These are phyloP conservation scores for Bryum argenteum DNA, from an alignment of 225 moss, liverwort and hornwort species.

Conservation along the genomic window DNA sequence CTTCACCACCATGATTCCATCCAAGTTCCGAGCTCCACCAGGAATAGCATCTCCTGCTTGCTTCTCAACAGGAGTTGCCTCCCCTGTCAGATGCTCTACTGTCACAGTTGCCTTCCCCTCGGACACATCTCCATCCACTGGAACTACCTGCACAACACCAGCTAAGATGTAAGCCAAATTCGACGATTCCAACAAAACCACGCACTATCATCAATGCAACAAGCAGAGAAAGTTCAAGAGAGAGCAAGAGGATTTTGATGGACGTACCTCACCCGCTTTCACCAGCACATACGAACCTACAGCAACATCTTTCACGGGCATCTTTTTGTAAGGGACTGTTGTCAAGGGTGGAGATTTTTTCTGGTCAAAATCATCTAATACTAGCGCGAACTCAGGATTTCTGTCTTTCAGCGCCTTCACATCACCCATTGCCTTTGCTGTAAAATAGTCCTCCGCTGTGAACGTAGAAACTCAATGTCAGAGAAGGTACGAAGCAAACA, in stretches of 20 bases:
- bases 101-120: conserved; percentile 89
- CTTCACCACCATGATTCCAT: conserved; percentile 94
- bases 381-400: conserved; percentile 92
- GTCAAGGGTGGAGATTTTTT: conserved; percentile 66
- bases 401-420: conserved; percentile 92
- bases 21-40: conserved; percentile 93
- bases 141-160: conserved; percentile 71
- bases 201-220: conserved; percentile 14
- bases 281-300: conserved; percentile 88
- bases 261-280: conserved; percentile 93
- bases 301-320: conserved; percentile 67
- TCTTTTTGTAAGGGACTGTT: conserved; percentile 63
- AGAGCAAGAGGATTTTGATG: conserved; percentile 15
- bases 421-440: conserved; percentile 86
- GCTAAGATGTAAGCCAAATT: conserved; percentile 3
- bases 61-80: conserved; percentile 86
- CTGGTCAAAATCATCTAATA: conserved; percentile 82
- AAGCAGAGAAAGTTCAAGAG: background rate
- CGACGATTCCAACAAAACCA: conserved; percentile 2
- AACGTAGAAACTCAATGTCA: conserved; percentile 29
- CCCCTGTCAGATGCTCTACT: conserved; percentile 97
- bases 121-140: conserved; percentile 91
- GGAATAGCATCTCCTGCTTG: conserved; percentile 77
- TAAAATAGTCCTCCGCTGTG: conserved; percentile 96
- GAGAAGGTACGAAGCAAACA: conserved; percentile 16